phyloP scores from a whole-genome alignment of 208 protist species.

The Trypanosoma platydactyli region DNA sequence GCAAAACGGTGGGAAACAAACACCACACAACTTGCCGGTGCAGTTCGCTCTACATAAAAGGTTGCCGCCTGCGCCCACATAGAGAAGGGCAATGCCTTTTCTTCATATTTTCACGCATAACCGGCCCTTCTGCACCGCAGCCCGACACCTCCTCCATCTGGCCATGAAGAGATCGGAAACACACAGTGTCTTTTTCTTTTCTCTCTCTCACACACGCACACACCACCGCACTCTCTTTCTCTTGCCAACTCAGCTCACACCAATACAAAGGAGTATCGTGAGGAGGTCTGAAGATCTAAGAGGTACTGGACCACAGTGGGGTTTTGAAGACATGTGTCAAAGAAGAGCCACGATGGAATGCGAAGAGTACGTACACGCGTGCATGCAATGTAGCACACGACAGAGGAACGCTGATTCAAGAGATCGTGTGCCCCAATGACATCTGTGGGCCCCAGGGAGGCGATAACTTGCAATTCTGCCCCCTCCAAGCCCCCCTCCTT shows the following conservation, averaged over 20 bases:
- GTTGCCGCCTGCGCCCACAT: too few relatives aligned
- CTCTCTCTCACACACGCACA: constrained; percentile 4
- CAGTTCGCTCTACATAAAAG: too few relatives aligned
- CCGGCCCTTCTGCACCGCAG: too few relatives aligned
- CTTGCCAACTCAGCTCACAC: neutral
- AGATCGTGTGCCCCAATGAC: constrained; percentile 16
- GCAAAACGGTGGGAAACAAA: neutral
- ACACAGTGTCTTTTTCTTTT: too few relatives aligned
- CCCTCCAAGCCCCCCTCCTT: neutral
- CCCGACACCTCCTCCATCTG: too few relatives aligned
- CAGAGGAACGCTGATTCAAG: neutral
- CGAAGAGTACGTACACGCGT: constrained; percentile 3
- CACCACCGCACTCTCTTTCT: neutral
- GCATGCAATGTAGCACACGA: constrained; percentile 7
- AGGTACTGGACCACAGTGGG: constrained; percentile 1
- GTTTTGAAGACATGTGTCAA: constrained; percentile 8
- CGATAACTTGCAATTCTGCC: neutral
- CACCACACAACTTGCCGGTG: too few relatives aligned
- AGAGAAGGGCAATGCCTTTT: too few relatives aligned
- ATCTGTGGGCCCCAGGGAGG: constrained; percentile 4
- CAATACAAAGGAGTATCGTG: constrained; percentile 12
- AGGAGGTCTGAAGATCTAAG: neutral
- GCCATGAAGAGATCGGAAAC: too few relatives aligned
- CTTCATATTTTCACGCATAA: too few relatives aligned
- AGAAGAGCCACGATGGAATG: constrained; percentile 7